Conservation (phyloP, 2,329 filamentous ascomycete species). For the Colletotrichum sp. region DNA sequence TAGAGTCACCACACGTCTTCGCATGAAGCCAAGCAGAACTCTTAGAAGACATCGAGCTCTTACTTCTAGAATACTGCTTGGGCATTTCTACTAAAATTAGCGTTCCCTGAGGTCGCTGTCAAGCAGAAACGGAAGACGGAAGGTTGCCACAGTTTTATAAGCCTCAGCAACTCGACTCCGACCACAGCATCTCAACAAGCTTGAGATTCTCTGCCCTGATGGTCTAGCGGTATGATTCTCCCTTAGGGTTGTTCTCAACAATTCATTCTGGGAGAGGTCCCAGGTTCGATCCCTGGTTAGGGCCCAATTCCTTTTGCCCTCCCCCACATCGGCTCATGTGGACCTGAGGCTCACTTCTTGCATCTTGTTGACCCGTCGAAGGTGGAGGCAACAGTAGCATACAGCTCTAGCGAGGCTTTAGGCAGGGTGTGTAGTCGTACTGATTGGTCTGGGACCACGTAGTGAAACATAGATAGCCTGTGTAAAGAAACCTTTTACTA, state of each 20-base stretch:
- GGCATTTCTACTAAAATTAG: neutral
- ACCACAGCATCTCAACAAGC: neutral
- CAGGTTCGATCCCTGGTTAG: constrained; percentile 9
- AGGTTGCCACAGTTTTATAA: fast-evolving
- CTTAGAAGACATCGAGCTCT: neutral
- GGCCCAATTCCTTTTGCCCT: neutral
- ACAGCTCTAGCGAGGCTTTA: neutral
- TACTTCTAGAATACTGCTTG: neutral
- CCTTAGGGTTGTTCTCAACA: neutral
- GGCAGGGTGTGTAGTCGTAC: neutral
- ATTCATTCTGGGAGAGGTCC: neutral
- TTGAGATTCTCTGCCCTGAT: neutral
- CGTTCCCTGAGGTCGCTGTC: neutral
- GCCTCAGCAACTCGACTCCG: fast-evolving
- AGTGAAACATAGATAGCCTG: neutral
- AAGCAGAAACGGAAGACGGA: fast-evolving
- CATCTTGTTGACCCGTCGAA: neutral
- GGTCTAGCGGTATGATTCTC: constrained; percentile 11
- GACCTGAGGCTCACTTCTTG: neutral
- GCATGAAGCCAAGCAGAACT: neutral
- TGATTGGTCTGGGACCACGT: neutral
- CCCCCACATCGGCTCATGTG: neutral
- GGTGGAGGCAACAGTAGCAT: neutral
- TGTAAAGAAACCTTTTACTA: neutral
- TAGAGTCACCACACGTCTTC: neutral